Evolutionary conservation across 2,329 filamentous ascomycete species (phyloP).

Genomic region (Didymella arachidicola): DNA sequence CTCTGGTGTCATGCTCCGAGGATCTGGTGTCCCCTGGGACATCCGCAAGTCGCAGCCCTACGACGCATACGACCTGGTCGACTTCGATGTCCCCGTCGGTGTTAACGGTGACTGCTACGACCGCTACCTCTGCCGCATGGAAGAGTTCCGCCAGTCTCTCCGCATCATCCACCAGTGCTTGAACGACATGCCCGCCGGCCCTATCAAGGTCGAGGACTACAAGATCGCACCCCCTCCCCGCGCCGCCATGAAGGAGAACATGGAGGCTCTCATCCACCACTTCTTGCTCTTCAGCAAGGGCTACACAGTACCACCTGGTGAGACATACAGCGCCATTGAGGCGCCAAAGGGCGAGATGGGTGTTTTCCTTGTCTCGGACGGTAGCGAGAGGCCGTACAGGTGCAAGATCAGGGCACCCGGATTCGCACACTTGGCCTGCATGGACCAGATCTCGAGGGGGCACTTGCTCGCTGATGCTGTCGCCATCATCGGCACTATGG

Average conservation of each 20-base stretch:
- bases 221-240: constrained; percentile 97
- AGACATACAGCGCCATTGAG: constrained; percentile 98
- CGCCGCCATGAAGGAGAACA: constrained; percentile 99
- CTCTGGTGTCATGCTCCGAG: constrained; percentile 96
- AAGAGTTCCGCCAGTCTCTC: constrained; percentile 97
- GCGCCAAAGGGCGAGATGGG: constrained; percentile 99
- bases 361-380: constrained; percentile 94
- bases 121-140: constrained; percentile 98
- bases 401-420: constrained; percentile 97
- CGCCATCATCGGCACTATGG: constrained; percentile 77
- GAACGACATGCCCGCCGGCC: constrained; percentile 97
- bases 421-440: constrained; percentile 92
- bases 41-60: constrained; percentile 97
- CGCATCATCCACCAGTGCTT: constrained; percentile 98
- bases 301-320: constrained; percentile 93
- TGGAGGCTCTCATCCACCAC: constrained; percentile 99
- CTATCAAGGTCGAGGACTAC: constrained; percentile 96
- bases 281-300: constrained; percentile 99
- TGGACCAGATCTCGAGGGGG: constrained; percentile 91
- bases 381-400: constrained; percentile 90
- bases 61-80: constrained; percentile 96
- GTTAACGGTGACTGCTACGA: constrained; percentile 99
- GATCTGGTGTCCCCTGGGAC: constrained; percentile 95
- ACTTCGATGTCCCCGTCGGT: constrained; percentile 97
- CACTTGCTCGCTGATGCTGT: constrained; percentile 96